Base-by-base conservation (phyloP, 2,329 filamentous ascomycete species). In the Dothideomycetidae sp. region DNA sequence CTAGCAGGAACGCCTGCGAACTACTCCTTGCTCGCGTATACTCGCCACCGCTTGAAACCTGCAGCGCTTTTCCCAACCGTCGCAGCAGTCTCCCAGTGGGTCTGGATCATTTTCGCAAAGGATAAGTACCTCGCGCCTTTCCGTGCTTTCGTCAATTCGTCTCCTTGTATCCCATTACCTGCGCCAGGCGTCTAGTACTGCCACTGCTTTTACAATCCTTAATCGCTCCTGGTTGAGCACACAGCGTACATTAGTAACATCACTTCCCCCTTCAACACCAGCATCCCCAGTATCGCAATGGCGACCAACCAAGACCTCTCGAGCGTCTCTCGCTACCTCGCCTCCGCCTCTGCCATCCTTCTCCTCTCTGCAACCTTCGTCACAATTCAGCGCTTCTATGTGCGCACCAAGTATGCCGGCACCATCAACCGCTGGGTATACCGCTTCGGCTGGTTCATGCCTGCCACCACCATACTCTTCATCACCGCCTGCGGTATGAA, bases 351-450 rank as follows among this genome's bases (percentile, higher is more conserved):
- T 18, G 31, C 33, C 18, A 14, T 15, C 29, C 29, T 38, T 14
- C 29, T 38, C 16, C 17, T 31, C 29, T 15, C 13, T 30, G 12
- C 28, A 16, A 32, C 21, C 36, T 16, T 38, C 29, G 10, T 19
- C 36, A 31, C 23, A 9, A 7, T 28, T 14, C 21, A 38, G 15
- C 29, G 36, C 29, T 32, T 38, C 29, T 38, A 38, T 30, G 12
- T 38, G 17, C 36, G 36, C 36, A 5, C 17, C 3, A 16, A 9
- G 28, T 26, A 26, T n/a, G 21, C 21, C 21, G 7, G n/a, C 21
- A 7, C 21, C 21, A 26, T 32, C 30, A n/a, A 16, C 16, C 36
- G 29, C 29, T 19, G n/a, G 10, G 18, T 38, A 10, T 13, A 10
- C 3, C 15, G 29, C 17, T n/a, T 18, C 11, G 30, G 23, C 29